A percentile compares a stretch with the other conserved stretches of the same genome.
phyloP scores from a whole-genome alignment of 2,329 filamentous ascomycete species.

The Penicillium sp. region DNA sequence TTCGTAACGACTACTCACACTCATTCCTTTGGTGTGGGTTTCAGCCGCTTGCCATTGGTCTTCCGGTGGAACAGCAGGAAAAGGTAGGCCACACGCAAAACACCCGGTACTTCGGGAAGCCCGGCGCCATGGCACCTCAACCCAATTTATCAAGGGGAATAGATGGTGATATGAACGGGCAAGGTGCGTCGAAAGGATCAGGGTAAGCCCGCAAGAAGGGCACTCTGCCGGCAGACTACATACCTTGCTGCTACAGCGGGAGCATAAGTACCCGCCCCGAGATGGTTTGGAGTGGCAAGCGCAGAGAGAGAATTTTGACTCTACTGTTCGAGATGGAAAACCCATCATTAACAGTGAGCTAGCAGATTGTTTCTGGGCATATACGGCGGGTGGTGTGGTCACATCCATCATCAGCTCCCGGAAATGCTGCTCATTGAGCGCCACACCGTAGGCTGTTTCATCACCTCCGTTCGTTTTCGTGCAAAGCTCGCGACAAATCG shows the following conservation, averaged over 20 bases:
- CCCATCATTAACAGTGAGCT: conserved; percentile 88
- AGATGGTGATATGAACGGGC: conserved; percentile 92
- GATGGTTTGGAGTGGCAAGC: conserved; percentile 85
- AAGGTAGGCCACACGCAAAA: conserved; percentile 73
- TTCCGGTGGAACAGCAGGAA: conserved; percentile 56
- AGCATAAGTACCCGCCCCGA: conserved; percentile 86
- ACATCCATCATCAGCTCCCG: conserved; percentile 83
- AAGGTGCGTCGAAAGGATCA: conserved; percentile 91
- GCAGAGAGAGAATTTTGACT: conserved; percentile 72
- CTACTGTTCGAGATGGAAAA: conserved; percentile 83
- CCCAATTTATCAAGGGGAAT: conserved; percentile 87
- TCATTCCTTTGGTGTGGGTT: conserved; percentile 62
- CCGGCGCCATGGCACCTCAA: conserved; percentile 79
- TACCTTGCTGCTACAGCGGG: conserved; percentile 83
- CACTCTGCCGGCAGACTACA: conserved; percentile 89
- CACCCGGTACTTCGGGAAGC: conserved; percentile 66
- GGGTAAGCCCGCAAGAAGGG: conserved; percentile 83
- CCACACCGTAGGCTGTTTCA: conserved; percentile 70
- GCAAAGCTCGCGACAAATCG: conserved; percentile 88
- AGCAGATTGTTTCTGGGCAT: conserved; percentile 55
- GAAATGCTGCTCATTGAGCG: conserved; percentile 83
- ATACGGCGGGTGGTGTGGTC: conserved; percentile 85
- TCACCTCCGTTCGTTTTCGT: conserved; percentile 83
- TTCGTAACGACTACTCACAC: conserved; percentile 83
- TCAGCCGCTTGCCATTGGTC: conserved; percentile 36